phyloP scores from a whole-genome alignment of 148 eudicot genomes.

The Gaultheria prostrata region DNA sequence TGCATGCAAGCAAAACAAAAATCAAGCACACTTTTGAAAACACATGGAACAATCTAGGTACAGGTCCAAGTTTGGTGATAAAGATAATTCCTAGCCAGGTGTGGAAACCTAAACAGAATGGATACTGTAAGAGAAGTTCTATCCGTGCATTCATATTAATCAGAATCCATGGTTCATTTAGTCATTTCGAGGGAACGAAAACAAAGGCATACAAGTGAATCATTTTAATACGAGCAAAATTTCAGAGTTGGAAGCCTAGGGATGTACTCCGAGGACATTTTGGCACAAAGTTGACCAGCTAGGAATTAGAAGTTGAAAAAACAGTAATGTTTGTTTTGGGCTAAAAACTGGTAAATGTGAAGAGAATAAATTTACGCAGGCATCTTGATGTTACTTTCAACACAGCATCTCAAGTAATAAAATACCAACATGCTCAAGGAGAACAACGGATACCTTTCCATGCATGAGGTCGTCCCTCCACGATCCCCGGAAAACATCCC shows the following conservation, averaged over 20 bases:
- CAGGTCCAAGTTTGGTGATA: not conserved
- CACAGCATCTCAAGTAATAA: not conserved
- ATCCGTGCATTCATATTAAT: not conserved
- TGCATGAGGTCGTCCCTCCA: slow-evolving; percentile 99
- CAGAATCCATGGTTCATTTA: not conserved
- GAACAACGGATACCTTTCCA: slow-evolving; percentile 64
- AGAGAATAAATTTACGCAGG: not conserved
- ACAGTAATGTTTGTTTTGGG: not conserved
- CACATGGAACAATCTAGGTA: not conserved
- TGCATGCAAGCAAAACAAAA: not conserved
- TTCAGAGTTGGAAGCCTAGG: not conserved
- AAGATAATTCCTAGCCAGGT: not conserved
- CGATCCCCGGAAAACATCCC: slow-evolving; percentile 88
- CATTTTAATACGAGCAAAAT: not conserved
- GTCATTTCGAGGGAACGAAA: not conserved
- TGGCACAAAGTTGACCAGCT: not conserved
- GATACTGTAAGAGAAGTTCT: not conserved
- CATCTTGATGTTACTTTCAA: not conserved
- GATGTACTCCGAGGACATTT: not conserved
- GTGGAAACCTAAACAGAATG: not conserved
- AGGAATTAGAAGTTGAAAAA: not conserved
- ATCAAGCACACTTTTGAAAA: not conserved
- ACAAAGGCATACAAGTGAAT: not conserved
- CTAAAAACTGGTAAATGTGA: not conserved
- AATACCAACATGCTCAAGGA: not conserved